phyloP scores from a whole-genome alignment of 371 early-diverging fungal species.

The Rhizopus stolonifer region DNA sequence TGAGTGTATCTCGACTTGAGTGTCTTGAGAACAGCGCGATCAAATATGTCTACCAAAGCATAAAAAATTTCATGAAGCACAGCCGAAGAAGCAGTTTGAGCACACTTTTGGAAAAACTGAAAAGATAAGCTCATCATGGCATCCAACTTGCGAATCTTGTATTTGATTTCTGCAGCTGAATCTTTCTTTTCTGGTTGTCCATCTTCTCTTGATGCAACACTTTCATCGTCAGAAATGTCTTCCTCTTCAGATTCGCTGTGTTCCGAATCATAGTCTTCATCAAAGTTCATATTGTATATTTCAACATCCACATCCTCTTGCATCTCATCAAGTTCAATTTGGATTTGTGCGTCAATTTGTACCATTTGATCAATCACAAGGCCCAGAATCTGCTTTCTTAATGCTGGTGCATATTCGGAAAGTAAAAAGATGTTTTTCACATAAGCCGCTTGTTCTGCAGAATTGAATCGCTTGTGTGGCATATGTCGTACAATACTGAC shows the following conservation, averaged over 20 bases:
- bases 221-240: conserved; percentile 21
- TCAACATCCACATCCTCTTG: conserved; percentile 71
- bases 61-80: conserved; percentile 58
- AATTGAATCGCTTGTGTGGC: conserved; percentile 75
- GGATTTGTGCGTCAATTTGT: conserved; percentile 93
- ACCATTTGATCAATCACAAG: conserved; percentile 79
- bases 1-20: conserved; percentile 91
- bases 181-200: conserved; percentile 24
- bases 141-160: conserved; percentile 83
- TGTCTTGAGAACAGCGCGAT: conserved; percentile 78
- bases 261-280: conserved; percentile 46
- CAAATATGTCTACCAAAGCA: conserved; percentile 76
- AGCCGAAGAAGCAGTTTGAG: conserved; percentile 11
- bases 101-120: conserved; percentile 47
- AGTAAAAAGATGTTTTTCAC: conserved; percentile 74
- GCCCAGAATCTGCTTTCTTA: conserved; percentile 74
- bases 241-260: conserved; percentile 43
- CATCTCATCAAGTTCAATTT: conserved; percentile 89
- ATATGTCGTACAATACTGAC: conserved; percentile 65
- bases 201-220: conserved; percentile 23
- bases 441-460: conserved; percentile 69
- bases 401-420: conserved; percentile 72
- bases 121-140: conserved; percentile 76
- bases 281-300: conserved; percentile 37
- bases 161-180: conserved; percentile 53